Evolutionary conservation across 768 basidiomycete genomes (phyloP).

Genomic region (Hemileccinum rubropunctum): DNA sequence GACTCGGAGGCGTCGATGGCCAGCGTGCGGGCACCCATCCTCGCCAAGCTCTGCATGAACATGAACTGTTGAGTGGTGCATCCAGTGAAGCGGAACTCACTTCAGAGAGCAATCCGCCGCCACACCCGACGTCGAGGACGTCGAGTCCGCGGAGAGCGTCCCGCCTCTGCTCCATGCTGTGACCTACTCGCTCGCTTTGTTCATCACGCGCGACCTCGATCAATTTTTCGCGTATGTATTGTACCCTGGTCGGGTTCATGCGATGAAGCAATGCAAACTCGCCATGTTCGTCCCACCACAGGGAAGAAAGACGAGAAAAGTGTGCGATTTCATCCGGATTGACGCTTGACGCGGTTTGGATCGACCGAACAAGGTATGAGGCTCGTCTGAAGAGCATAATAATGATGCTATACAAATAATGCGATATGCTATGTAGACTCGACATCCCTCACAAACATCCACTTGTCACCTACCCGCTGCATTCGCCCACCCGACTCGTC

Average conservation of each 20-base stretch:
- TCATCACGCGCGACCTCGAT: slow-evolving; percentile 61
- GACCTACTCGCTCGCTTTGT: slow-evolving; percentile 32
- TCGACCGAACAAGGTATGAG: slow-evolving; percentile 6
- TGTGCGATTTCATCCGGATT: slow-evolving; percentile 83
- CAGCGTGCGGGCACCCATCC: slow-evolving; percentile 82
- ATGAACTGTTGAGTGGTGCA: background rate
- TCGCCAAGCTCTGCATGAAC: slow-evolving; percentile 66
- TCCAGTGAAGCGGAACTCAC: slow-evolving; percentile 37
- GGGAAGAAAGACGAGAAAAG: slow-evolving; percentile 84
- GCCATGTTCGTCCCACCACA: slow-evolving; percentile 95
- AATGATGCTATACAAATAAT: slow-evolving; percentile 22
- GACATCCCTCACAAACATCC: slow-evolving; percentile 62
- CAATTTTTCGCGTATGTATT: slow-evolving; percentile 78
- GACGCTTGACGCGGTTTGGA: slow-evolving; percentile 38
- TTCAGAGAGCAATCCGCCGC: slow-evolving; percentile 91
- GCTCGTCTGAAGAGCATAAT: slow-evolving; percentile 23
- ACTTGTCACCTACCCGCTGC: slow-evolving; percentile 69
- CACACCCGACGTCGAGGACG: slow-evolving; percentile 91
- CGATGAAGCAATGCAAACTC: slow-evolving; percentile 86
- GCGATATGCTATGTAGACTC: slow-evolving; percentile 12
- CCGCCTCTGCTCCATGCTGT: slow-evolving; percentile 28
- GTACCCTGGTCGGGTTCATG: slow-evolving; percentile 91
- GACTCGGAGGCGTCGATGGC: slow-evolving; percentile 91
- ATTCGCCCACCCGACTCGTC: slow-evolving; percentile 50
- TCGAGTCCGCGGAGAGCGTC: slow-evolving; percentile 59